phyloP scores from a whole-genome alignment of 345 rosid species.

The Brassica cretica region DNA sequence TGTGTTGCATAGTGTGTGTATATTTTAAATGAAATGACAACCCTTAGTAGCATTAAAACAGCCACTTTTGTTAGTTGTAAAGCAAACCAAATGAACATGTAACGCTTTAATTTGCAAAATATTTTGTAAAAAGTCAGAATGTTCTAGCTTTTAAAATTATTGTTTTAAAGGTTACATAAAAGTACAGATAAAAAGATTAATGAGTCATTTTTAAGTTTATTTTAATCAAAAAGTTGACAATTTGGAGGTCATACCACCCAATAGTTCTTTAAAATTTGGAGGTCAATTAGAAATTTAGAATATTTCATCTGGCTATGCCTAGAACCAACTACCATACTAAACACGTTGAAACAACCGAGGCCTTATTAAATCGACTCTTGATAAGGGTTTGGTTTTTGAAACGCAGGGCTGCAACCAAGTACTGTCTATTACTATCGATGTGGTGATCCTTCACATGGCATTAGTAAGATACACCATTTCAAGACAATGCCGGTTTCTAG shows the following conservation, averaged over 20 bases:
- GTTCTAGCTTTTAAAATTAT: neutral
- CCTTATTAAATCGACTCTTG: neutral
- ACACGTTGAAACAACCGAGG: neutral
- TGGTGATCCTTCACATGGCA: slow-evolving; percentile 73
- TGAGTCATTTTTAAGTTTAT: neutral
- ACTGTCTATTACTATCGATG: slow-evolving; percentile 76
- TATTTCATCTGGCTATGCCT: too few species aligned
- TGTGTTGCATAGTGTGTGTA: neutral
- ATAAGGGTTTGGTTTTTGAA: neutral
- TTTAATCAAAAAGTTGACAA: neutral
- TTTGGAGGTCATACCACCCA: neutral
- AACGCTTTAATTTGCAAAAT: neutral
- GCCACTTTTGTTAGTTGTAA: neutral
- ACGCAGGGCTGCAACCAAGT: slow-evolving; percentile 65
- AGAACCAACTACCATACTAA: neutral
- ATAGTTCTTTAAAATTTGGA: neutral
- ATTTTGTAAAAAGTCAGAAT: neutral
- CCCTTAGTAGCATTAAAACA: neutral
- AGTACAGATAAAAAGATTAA: neutral
- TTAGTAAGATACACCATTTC: slow-evolving; percentile 58
- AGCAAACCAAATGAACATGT: neutral
- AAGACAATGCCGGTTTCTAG: slow-evolving; percentile 68
- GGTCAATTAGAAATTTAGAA: too few species aligned
- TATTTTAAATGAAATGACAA: neutral
- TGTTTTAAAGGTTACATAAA: neutral